phyloP scores from a whole-genome alignment of 2,329 filamentous ascomycete genomes.

The Ascochyta pisi region DNA sequence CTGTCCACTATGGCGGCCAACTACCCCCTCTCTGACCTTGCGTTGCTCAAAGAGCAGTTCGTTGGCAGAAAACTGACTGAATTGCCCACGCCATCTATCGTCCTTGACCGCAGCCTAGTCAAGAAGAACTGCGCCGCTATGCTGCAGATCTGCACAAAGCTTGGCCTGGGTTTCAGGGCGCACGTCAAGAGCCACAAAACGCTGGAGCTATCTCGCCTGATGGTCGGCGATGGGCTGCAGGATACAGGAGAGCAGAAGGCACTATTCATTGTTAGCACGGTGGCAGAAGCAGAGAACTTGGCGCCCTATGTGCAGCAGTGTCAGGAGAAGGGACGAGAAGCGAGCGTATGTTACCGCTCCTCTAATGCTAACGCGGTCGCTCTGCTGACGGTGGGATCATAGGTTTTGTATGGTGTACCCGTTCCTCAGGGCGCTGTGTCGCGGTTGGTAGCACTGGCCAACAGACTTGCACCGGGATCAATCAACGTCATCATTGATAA shows the following conservation, averaged over 20 bases:
- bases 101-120: conserved; percentile 72
- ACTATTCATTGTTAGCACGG: conserved; percentile 71
- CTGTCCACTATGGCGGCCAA: conserved; percentile 9
- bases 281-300: conserved; percentile 75
- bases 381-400: not conserved
- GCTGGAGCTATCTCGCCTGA: conserved; percentile 68
- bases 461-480: conserved; percentile 59
- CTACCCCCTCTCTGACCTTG: conserved; percentile 26
- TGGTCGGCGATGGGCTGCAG: conserved; percentile 62
- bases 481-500: conserved; percentile 76
- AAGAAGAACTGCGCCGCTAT: conserved; percentile 73
- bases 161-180: conserved; percentile 72
- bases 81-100: conserved; percentile 69
- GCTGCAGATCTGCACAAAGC: conserved; percentile 66
- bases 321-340: conserved; percentile 58
- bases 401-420: conserved; percentile 77
- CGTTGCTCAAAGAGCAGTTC: conserved; percentile 47
- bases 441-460: conserved; percentile 65
- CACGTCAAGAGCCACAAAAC: conserved; percentile 91
- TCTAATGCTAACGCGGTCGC: not conserved
- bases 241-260: conserved; percentile 57
- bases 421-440: conserved; percentile 66
- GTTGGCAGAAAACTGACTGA: conserved; percentile 67
- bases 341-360: conserved; percentile 60
- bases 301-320: conserved; percentile 66